Percentiles rank a stretch among this genome's conserved stretches.
These are phyloP conservation scores for Cutaneotrichosporon sp. DNA, from an alignment of 1,284 basidiomycete genomes.

Conservation along the genomic window DNA sequence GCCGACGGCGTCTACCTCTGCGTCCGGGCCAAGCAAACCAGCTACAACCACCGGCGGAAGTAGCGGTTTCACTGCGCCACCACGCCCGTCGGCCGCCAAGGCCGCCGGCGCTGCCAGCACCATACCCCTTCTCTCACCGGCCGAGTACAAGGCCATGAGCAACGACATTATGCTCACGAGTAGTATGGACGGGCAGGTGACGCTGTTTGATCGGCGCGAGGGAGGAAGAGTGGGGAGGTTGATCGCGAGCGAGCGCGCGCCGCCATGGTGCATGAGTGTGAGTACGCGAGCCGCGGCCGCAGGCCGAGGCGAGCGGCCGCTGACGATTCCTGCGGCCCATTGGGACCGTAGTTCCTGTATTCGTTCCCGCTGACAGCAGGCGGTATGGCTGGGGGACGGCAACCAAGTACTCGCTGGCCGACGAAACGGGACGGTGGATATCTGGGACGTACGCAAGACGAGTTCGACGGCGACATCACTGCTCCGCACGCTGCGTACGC, in stretches of 20 bases:
- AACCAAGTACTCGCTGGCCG: constrained; percentile 85
- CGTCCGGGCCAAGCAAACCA: constrained; percentile 8
- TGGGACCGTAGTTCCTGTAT: no score
- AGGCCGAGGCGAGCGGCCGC: no score
- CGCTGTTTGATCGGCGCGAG: constrained; percentile 73
- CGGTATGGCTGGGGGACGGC: constrained; percentile 89
- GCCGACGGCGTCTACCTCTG: constrained; percentile 11
- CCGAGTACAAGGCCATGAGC: constrained; percentile 63
- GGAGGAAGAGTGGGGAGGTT: constrained; percentile 68
- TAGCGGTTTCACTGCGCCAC: no score
- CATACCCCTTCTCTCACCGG: constrained; percentile 54
- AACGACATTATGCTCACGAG: constrained; percentile 81
- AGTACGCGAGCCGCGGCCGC: constrained; percentile 29
- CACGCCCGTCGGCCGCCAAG: background rate
- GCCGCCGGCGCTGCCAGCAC: constrained; percentile 8
- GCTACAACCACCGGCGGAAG: no score
- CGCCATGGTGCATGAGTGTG: constrained; percentile 92
- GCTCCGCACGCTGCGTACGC: constrained; percentile 76
- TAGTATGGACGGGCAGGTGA: constrained; percentile 85
- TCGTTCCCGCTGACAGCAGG: constrained; percentile 52
- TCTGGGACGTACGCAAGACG: constrained; percentile 82
- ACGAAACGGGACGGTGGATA: constrained; percentile 82
- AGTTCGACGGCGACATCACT: constrained; percentile 60
- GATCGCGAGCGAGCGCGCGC: constrained; percentile 79
- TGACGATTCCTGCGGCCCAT: no score